Evolutionary conservation across 768 basidiomycete species (phyloP), one percentile per base, ranked within the genome.

Genomic region (Podaxis sp.): DNA sequence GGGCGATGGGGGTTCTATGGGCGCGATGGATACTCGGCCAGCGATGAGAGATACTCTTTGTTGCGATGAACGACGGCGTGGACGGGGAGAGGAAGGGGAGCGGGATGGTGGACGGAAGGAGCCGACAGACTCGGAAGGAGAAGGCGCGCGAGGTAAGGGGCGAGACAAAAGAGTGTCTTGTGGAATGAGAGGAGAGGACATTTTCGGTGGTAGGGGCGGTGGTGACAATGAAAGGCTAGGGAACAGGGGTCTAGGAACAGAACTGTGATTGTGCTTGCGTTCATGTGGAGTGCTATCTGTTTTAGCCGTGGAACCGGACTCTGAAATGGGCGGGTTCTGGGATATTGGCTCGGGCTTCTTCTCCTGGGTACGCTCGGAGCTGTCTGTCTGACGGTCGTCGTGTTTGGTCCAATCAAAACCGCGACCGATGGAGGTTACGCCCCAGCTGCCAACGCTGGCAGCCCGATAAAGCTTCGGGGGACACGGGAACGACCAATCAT

Each of bases 11-110:
- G 90, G 86, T 63, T 92, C 90, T 68, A 90, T 82, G 52, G 88
- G 86, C 4, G 89, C 86, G 63, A 93, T 92, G 19, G 83, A 87
- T 11, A 94, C 86, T 68, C 90, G 87, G 17, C 92, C 92, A 2
- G 92, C 92, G 59, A 94, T 87, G 44, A 94, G 80, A 13, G 92
- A 93, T 26, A 94, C 89, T 54, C 92, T 84, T 65, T 92, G 91
- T 67, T 93, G 92, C 6, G 92, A 93, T 40, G 92, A 93, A 59
- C 92, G 82, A 54, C 90, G 80, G 17, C 92, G 84, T 38, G 90
- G 82, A 4, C 89, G 87, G 38, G 87, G 81, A 22, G 82, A 80
- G 11, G 85, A 81, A 12, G 87, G 80, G 28, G 87, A 84, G 62
- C 78, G 82, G 46, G 79, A 66, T 26, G 77, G 68, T 9, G 70